These are phyloP conservation scores for Emiliania huxleyi DNA, from an alignment of 78 protist species.

Conservation along the genomic window DNA sequence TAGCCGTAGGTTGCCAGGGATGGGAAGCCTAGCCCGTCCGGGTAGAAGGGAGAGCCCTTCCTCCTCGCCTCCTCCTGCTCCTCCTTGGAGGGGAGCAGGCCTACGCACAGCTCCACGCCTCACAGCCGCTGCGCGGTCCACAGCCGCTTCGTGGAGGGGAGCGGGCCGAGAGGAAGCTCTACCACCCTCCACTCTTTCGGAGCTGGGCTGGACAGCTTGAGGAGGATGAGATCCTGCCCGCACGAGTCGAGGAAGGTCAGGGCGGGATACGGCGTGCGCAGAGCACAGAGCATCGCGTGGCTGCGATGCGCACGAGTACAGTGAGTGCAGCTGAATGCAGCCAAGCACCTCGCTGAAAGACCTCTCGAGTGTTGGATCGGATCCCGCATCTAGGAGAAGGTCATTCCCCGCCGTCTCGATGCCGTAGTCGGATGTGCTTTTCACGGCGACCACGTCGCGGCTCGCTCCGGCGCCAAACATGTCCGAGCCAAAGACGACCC, in stretches of 20 bases:
- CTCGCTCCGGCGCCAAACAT: neutral
- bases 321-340: too few relatives aligned
- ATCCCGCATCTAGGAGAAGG: too few relatives aligned
- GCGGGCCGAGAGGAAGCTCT: neutral
- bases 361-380: too few relatives aligned
- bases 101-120: neutral
- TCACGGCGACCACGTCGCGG: neutral
- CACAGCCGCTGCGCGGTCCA: neutral
- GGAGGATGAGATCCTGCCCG: neutral
- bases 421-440: neutral
- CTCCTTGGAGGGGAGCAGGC: neutral
- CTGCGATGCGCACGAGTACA: too few relatives aligned
- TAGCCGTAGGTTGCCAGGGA: neutral
- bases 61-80: neutral
- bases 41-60: neutral
- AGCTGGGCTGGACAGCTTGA: neutral
- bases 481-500: neutral
- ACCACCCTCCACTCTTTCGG: neutral
- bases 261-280: too few relatives aligned
- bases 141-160: neutral
- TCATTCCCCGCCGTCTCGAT: neutral
- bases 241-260: too few relatives aligned
- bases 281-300: too few relatives aligned
- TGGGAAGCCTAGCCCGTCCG: neutral
- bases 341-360: too few relatives aligned